Base-by-base conservation (phyloP, 148 eudicot genomes). In the Nepenthes mirabilis region DNA sequence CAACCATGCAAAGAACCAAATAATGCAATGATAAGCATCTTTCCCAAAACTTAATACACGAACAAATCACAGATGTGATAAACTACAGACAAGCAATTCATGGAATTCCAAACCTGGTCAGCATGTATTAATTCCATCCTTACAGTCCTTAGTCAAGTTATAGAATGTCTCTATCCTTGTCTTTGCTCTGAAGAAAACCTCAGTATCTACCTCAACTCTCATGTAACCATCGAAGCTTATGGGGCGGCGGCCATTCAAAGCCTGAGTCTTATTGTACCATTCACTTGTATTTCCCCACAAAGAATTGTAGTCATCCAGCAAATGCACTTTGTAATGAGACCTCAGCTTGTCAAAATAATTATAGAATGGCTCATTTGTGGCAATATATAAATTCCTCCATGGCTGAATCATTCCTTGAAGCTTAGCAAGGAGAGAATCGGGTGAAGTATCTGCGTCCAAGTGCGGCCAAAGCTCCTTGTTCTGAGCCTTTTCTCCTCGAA, bases 121-220 rank as follows among this genome's bases (percentile, higher is more conserved):
- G 73, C 98, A 93, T 9, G 77, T 80, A 72, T 79, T 83, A 56
- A 93, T 71, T 40, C 98, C 98, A 68, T 88, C 87, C 77, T 93
- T 93, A 75, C 98, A 93, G 63, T 93, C 96, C 34, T 68, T 79
- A 34, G 98, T 88, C 80, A 93, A 69, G 79, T 93, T 84, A 66
- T 88, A 82, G 64, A 93, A 93, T 4, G 98, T 88, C 78, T 93
- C 95, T 43, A 93, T 88, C 54, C 73, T 77, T 34, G 87, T 85
- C 80, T 93, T 93, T 33, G 87, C 90, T 65, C 98, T 83, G 66
- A 79, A 80, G 47, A 83, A 82, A 11, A 93, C 95, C 72, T 93
- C 98, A 0, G 98, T 93, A 57, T 93, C 98, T 36, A 93, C 95
- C 50, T 75, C 98, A 64, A 76, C 96, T 65, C 98, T 82, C 98